Conservation (phyloP, 768 basidiomycete species). For the Aureoboletus auriporus region DNA sequence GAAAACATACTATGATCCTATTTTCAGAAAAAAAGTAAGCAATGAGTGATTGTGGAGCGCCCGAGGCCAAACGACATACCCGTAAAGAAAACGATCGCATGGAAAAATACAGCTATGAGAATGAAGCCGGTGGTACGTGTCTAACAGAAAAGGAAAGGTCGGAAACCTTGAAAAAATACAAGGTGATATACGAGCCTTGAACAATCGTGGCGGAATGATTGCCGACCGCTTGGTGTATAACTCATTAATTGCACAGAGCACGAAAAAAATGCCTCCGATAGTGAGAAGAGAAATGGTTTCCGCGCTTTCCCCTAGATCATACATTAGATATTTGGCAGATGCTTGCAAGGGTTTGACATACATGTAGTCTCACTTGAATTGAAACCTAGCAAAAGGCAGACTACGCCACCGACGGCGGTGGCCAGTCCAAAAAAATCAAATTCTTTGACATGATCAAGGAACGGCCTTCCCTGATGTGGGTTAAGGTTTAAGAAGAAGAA, state of each 20-base stretch:
- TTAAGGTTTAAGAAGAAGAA: conserved; percentile 36
- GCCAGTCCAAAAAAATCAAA: conserved; percentile 41
- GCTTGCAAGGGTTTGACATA: conserved; percentile 5
- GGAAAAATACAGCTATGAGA: conserved; percentile 32
- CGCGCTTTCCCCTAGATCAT: conserved; percentile 22
- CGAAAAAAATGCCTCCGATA: conserved; percentile 31
- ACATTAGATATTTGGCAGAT: not conserved
- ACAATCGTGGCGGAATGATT: conserved; percentile 38
- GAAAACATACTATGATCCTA: conserved; percentile 25
- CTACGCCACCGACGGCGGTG: conserved; percentile 31
- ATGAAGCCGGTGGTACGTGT: conserved; percentile 36
- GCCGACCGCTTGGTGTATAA: conserved; percentile 30
- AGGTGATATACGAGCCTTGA: conserved; percentile 22
- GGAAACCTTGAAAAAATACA: not conserved
- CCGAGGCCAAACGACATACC: conserved; percentile 14
- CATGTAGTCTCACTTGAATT: conserved; percentile 32
- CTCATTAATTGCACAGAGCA: conserved; percentile 32
- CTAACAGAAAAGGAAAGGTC: conserved; percentile 14
- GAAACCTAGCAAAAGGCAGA: conserved; percentile 38
- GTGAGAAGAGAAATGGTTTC: conserved; percentile 36
- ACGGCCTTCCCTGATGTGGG: conserved; percentile 28
- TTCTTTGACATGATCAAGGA: conserved; percentile 28
- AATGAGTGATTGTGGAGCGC: not conserved
- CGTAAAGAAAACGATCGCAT: conserved; percentile 30
- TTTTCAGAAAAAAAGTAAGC: not conserved